Conservation (phyloP, 2,329 filamentous ascomycete species). For the Bipolaris oryzae region DNA sequence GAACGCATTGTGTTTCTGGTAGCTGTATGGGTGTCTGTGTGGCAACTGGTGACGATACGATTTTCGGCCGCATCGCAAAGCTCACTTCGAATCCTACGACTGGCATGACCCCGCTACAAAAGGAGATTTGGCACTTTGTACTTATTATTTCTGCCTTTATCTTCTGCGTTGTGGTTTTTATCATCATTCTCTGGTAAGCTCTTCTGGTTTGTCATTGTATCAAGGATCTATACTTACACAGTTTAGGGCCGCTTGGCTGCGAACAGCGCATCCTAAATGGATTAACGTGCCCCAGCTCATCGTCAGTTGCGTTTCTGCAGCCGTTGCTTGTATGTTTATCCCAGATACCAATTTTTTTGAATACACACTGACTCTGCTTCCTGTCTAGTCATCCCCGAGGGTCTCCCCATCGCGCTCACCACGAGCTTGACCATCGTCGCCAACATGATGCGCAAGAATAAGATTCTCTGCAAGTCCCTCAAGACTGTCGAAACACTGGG, state of each 20-base stretch:
- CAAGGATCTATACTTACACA: constrained; percentile 15
- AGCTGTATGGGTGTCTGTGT: constrained; percentile 71
- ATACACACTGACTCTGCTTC: constrained; percentile 2
- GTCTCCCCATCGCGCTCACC: constrained; percentile 45
- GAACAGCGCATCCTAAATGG: constrained; percentile 68
- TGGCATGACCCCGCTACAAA: constrained; percentile 72
- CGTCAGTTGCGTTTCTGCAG: constrained; percentile 71
- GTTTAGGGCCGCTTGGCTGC: constrained; percentile 70
- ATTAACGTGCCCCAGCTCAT: constrained; percentile 76
- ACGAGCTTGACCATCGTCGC: constrained; percentile 76
- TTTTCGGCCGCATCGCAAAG: constrained; percentile 77
- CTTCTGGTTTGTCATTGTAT: not conserved
- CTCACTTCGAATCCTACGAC: constrained; percentile 72
- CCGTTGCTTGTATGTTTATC: constrained; percentile 40
- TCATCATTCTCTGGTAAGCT: constrained; percentile 68
- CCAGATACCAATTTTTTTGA: not conserved
- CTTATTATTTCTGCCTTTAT: constrained; percentile 72
- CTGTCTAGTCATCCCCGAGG: constrained; percentile 66
- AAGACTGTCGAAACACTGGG: constrained; percentile 80
- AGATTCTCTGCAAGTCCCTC: constrained; percentile 78
- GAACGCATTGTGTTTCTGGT: constrained; percentile 78
- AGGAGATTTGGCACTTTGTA: constrained; percentile 75
- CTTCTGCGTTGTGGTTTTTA: constrained; percentile 66
- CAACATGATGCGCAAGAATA: constrained; percentile 76
- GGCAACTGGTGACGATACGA: constrained; percentile 72